Conservation (phyloP, 2,329 filamentous ascomycete genomes). For the Fusarium succisae region DNA sequence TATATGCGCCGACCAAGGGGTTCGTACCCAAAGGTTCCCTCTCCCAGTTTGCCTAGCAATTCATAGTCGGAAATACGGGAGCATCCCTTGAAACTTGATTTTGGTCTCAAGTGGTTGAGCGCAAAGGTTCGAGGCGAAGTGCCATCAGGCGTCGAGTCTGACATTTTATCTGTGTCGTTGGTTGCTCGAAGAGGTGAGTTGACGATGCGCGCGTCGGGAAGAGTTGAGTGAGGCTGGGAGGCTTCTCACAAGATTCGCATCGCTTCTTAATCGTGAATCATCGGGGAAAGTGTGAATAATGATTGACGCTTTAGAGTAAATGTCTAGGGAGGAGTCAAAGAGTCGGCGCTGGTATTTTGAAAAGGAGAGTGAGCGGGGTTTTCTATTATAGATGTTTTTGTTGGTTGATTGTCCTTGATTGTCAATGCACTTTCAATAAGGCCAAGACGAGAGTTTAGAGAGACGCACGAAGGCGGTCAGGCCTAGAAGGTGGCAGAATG, state of each 20-base stretch:
- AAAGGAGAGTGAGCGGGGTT: not conserved
- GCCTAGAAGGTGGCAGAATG: conserved; percentile 36
- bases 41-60: conserved; percentile 83
- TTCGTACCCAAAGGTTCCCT: conserved; percentile 90
- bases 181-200: conserved; percentile 9
- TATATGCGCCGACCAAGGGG: conserved; percentile 5
- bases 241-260: conserved; percentile 31
- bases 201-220: conserved; percentile 37
- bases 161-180: conserved; percentile 44
- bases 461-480: conserved; percentile 38
- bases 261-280: conserved; percentile 17
- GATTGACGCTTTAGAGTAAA: not conserved
- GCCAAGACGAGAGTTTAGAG: conserved; percentile 19
- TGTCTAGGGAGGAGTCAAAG: not conserved
- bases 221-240: conserved; percentile 19
- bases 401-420: conserved; percentile 16
- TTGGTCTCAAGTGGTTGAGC: conserved; percentile 63
- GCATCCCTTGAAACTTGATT: conserved; percentile 80
- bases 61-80: conserved; percentile 85
- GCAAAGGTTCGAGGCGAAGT: conserved; percentile 66
- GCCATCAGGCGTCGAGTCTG: conserved; percentile 49
- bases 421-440: conserved; percentile 13
- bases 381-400: conserved; percentile 11
- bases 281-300: not conserved
- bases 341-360: not conserved